Evolutionary conservation across 2,329 filamentous ascomycete genomes (phyloP).

Genomic region (Diaporthe nobilis): DNA sequence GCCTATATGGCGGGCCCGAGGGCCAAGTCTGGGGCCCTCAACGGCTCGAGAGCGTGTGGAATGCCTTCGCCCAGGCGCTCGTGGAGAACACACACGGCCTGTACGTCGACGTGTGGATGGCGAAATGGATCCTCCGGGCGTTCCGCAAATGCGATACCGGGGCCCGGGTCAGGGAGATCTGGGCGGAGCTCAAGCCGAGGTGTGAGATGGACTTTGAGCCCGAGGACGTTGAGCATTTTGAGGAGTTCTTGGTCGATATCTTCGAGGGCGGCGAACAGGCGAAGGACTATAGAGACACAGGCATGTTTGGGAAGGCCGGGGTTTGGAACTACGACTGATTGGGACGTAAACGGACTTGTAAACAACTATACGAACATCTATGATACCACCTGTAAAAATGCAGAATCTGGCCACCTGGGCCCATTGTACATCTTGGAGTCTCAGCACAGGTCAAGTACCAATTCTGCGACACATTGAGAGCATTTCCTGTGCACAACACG

Average conservation of each 20-base stretch:
- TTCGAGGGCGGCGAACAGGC: slow-evolving; percentile 59
- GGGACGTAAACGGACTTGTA: slow-evolving; percentile 1
- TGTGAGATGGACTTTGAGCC: slow-evolving; percentile 60
- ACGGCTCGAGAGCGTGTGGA: slow-evolving; percentile 78
- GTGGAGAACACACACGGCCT: slow-evolving; percentile 63
- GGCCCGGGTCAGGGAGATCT: slow-evolving; percentile 68
- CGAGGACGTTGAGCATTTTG: slow-evolving; percentile 46
- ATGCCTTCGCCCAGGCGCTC: slow-evolving; percentile 71
- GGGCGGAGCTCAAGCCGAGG: slow-evolving; percentile 61
- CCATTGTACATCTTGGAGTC: not conserved
- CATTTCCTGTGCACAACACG: not conserved
- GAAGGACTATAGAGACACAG: slow-evolving; percentile 42
- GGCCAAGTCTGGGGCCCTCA: slow-evolving; percentile 79
- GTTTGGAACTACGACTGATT: not conserved
- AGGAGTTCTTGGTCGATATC: slow-evolving; percentile 63
- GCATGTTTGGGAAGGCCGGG: slow-evolving; percentile 37
- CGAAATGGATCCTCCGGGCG: slow-evolving; percentile 72
- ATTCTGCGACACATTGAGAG: too few relatives aligned
- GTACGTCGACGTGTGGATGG: slow-evolving; percentile 72
- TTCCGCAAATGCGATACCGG: slow-evolving; percentile 72
- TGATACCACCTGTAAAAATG: slow-evolving; percentile 42
- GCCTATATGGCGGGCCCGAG: slow-evolving; percentile 74
- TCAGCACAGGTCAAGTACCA: not conserved
- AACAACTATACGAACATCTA: slow-evolving; percentile 13
- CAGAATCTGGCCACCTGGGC: not conserved